phyloP scores from a whole-genome alignment of 345 rosid genomes.

The Noccaea caerulescens region DNA sequence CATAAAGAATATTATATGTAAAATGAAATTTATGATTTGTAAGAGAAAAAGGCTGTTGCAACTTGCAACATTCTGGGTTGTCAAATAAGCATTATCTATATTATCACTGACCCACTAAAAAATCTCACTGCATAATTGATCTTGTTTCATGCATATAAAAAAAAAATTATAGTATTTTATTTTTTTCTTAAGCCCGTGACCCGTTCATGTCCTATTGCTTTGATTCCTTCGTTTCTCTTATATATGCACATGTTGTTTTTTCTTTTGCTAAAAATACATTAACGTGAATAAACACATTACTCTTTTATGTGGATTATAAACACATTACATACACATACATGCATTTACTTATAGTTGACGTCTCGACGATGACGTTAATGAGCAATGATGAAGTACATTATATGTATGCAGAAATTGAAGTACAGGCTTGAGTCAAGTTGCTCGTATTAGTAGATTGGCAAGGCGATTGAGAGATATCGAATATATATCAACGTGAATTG shows the following conservation, averaged over 20 bases:
- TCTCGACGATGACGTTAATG: conserved; percentile 9
- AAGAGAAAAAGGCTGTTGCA: conserved; percentile 8
- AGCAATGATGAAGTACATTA: conserved; percentile 12
- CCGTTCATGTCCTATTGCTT: conserved; percentile 34
- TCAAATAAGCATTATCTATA: conserved; percentile 22
- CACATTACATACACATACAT: conserved; percentile 16
- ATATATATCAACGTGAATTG: conserved; percentile 8
- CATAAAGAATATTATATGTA: conserved; percentile 15
- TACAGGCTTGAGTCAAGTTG: conserved; percentile 10
- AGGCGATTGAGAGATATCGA: background rate
- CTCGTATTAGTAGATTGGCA: background rate
- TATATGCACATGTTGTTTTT: background rate
- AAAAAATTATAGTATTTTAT: background rate
- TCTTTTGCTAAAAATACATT: no score
- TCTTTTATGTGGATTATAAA: background rate
- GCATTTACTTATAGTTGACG: conserved; percentile 18
- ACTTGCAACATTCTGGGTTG: conserved; percentile 27
- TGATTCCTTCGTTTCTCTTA: conserved; percentile 23
- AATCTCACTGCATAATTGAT: conserved; percentile 27
- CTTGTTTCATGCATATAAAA: background rate
- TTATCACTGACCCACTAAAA: conserved; percentile 39
- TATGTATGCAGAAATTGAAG: conserved; percentile 8
- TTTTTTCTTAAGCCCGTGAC: conserved; percentile 36
- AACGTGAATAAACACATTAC: no score
- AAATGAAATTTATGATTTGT: background rate